A percentile compares a stretch with the other conserved stretches of the same genome.
These are phyloP conservation scores for Cryptosporidium felis DNA, from an alignment of 169 alveolate species.

Conservation along the genomic window DNA sequence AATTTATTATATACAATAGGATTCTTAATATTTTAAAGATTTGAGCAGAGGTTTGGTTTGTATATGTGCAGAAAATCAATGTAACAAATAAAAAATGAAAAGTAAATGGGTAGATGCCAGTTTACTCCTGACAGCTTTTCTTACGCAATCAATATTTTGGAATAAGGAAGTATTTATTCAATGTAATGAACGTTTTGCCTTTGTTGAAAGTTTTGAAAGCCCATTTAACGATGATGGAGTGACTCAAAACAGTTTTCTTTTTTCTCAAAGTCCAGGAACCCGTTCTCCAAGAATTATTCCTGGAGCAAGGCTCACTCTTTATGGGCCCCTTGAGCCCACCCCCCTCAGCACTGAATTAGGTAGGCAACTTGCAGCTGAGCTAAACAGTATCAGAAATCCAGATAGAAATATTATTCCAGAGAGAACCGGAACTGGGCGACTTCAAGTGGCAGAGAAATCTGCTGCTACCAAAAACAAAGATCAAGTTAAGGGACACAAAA, in stretches of 20 bases:
- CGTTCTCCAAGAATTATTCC: too few species aligned
- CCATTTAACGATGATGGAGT: not conserved
- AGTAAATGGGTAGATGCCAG: not conserved
- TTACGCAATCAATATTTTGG: not conserved
- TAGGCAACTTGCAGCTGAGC: conserved; percentile 4
- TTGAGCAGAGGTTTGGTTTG: not conserved
- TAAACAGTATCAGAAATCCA: not conserved
- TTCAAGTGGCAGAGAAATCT: too few species aligned
- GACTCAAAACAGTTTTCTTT: too few species aligned
- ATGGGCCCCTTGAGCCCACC: too few species aligned
- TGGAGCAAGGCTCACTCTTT: too few species aligned
- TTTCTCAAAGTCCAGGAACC: too few species aligned
- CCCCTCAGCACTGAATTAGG: conserved; percentile 30
- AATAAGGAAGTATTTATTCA: not conserved
- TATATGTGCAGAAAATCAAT: not conserved
- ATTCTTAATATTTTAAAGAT: too few species aligned
- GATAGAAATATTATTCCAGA: too few species aligned
- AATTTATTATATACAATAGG: too few species aligned
- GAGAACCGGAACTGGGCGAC: too few species aligned
- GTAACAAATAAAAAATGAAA: not conserved
- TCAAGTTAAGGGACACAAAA: too few species aligned
- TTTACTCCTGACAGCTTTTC: not conserved
- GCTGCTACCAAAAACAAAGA: too few species aligned
- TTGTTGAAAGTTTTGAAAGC: not conserved
- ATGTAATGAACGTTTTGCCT: not conserved